Base-by-base conservation (phyloP, 352 stramenopile genomes). In the Phytophthora pluvialis region DNA sequence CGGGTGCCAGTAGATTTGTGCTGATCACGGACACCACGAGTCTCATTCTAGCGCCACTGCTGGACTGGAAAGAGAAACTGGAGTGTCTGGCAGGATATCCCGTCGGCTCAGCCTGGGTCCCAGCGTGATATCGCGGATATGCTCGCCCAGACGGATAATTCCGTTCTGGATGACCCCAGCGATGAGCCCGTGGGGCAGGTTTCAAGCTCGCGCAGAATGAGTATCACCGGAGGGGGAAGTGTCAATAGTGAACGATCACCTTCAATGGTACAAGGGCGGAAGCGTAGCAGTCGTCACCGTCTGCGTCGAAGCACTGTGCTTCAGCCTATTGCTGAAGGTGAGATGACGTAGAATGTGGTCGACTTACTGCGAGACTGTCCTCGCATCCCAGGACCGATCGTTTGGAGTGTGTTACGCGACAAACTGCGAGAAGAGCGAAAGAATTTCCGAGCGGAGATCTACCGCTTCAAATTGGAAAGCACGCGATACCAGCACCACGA, bases 281-380 rank as follows among this genome's bases (percentile, higher is more conserved):
- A 52, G 73, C 42, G 72, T 65, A 57, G 75, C 55, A 44, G 77
- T 81, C 65, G 66, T 52, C 36, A 79, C 46, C 28, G 64, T 6
- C 35, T 62, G 16, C 60, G 43, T 35, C 63, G 51, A 45, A 64
- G 47, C 45, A 62, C 54, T 15, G 18, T 51, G 5, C 42, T 54
- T 9, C 52, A 62, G 15, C 60, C 66, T 15, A 29, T 73, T 13
- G 66, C 48, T 28, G 81, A 90, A 42, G 75, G 78, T 5, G 56
- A 79, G n/a, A 56, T 90, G 18, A 67, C 39, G 9, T 90, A 90
- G 52, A 84, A 85, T 53, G 81, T 90, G 38, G 79, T 90, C n/a
- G 79, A 90, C 33, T 53, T 90, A 43, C 74, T 88, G 50, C 81
- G 80, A 32, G 81, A 90, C 43, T 73, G 79, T 15, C 81, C 81